A percentile compares a stretch with the other conserved stretches of the same genome.
Conservation (phyloP, 768 basidiomycete species). For the Tubosaeta sp. region DNA sequence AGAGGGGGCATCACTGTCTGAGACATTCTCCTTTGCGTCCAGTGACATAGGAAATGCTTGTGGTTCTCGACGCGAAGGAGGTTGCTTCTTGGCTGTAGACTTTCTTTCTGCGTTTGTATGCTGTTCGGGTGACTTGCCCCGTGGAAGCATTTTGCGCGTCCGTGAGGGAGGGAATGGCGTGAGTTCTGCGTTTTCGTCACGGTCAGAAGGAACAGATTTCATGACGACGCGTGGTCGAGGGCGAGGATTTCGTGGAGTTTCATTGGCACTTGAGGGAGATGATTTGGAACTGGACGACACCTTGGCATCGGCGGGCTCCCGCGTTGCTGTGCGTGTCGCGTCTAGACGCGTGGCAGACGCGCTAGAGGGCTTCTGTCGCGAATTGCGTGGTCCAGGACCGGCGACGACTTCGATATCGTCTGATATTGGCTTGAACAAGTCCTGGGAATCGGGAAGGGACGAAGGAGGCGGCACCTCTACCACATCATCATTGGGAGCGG, state of each 20-base stretch:
- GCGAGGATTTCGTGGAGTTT: slow-evolving; percentile 6
- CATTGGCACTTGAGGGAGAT: background rate
- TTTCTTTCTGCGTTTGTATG: background rate
- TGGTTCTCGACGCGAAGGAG: slow-evolving; percentile 10
- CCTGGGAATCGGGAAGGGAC: slow-evolving; percentile 22
- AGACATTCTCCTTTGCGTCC: slow-evolving; percentile 22
- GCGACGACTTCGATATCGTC: slow-evolving; percentile 10
- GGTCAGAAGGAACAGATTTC: background rate
- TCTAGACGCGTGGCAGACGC: slow-evolving; percentile 3
- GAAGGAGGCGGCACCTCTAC: slow-evolving; percentile 18
- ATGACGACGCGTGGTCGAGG: slow-evolving; percentile 12
- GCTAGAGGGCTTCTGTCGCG: background rate
- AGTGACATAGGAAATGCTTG: slow-evolving; percentile 24
- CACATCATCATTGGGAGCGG: background rate
- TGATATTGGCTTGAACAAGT: slow-evolving; percentile 18
- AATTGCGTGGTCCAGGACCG: background rate
- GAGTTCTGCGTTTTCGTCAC: slow-evolving; percentile 12
- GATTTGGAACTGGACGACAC: slow-evolving; percentile 5
- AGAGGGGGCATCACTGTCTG: slow-evolving; percentile 8
- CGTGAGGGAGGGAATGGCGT: slow-evolving; percentile 13
- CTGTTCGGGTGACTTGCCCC: slow-evolving; percentile 6
- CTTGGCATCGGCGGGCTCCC: background rate
- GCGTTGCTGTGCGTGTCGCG: background rate
- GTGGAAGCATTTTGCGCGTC: slow-evolving; percentile 2
- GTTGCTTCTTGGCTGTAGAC: slow-evolving; percentile 10